Conservation (phyloP, 176 grass and related monocot species). For the Carex littledalei region DNA sequence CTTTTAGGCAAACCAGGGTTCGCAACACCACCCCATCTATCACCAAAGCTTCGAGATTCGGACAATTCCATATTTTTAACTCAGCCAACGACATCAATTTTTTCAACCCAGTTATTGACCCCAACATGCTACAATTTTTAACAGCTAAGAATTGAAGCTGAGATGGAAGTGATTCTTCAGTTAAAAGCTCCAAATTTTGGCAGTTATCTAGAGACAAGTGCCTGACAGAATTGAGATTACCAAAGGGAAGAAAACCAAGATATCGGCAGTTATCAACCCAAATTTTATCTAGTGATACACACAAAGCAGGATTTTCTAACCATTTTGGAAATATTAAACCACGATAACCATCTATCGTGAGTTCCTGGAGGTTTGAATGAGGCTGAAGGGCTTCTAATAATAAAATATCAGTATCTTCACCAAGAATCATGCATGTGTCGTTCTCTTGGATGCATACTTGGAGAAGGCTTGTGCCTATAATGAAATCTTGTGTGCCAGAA, state of each 20-base stretch:
- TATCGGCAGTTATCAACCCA: conserved; percentile 21
- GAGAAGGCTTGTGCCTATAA: conserved; percentile 2
- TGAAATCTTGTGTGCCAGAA: conserved; percentile 13
- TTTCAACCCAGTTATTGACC: conserved; percentile 6
- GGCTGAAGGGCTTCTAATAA: conserved; percentile 16
- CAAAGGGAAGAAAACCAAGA: conserved; percentile 14
- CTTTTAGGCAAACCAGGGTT: conserved; percentile 5
- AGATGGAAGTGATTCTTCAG: conserved; percentile 10
- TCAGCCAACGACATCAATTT: background rate
- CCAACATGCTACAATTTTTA: conserved; percentile 20
- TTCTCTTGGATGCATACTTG: conserved; percentile 20
- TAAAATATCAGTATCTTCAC: conserved; percentile 20
- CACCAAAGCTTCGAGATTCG: background rate
- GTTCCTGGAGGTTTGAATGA: conserved; percentile 20
- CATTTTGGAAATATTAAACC: conserved; percentile 23
- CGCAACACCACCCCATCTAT: background rate
- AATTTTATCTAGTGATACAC: conserved; percentile 10
- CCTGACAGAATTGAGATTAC: background rate
- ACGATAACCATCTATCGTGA: conserved; percentile 14
- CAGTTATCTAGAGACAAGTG: conserved; percentile 12
- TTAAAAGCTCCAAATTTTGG: background rate
- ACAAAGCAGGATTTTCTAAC: background rate
- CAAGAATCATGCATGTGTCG: background rate
- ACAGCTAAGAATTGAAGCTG: conserved; percentile 7
- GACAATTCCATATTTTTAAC: conserved; percentile 19